Evolutionary conservation across 306 rosid species (phyloP).

Genomic region (Quillaja saponaria): DNA sequence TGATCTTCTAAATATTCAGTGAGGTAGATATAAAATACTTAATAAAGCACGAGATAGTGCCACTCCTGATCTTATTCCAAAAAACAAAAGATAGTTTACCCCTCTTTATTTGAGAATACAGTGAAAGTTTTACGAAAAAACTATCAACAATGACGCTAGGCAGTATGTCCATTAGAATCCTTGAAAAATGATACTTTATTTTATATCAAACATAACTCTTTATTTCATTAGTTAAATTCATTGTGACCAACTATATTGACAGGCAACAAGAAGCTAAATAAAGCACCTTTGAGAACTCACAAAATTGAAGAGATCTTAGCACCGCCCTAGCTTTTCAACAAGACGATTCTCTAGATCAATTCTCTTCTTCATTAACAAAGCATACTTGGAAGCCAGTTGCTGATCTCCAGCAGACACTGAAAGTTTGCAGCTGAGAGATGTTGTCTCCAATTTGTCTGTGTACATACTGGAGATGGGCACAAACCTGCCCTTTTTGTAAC

Average conservation of each 20-base stretch:
- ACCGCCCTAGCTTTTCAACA: conserved; percentile 68
- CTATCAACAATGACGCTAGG: no score
- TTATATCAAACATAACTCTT: no score
- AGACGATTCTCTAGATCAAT: conserved; percentile 78
- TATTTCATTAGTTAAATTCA: no score
- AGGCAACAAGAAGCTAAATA: not conserved
- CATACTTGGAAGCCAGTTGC: conserved; percentile 57
- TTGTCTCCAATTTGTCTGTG: conserved; percentile 58
- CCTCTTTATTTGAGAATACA: no score
- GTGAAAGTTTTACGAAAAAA: no score
- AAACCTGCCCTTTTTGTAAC: conserved; percentile 63
- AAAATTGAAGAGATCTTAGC: conserved; percentile 24
- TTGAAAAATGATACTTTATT: no score
- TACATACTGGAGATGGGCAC: conserved; percentile 68
- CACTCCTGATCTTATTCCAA: no score
- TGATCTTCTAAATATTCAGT: no score
- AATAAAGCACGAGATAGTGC: no score
- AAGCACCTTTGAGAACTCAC: not conserved
- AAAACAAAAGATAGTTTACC: no score
- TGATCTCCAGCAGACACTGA: conserved; percentile 60
- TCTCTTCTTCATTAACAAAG: conserved; percentile 70
- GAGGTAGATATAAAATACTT: no score
- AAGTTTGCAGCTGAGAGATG: conserved; percentile 73
- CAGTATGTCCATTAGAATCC: no score
- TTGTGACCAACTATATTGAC: conserved; percentile 9